Evolutionary conservation across 2,329 filamentous ascomycete species (phyloP), one percentile per base, ranked within the genome.

Genomic region (Teratosphaeria pseudoeucalypti): DNA sequence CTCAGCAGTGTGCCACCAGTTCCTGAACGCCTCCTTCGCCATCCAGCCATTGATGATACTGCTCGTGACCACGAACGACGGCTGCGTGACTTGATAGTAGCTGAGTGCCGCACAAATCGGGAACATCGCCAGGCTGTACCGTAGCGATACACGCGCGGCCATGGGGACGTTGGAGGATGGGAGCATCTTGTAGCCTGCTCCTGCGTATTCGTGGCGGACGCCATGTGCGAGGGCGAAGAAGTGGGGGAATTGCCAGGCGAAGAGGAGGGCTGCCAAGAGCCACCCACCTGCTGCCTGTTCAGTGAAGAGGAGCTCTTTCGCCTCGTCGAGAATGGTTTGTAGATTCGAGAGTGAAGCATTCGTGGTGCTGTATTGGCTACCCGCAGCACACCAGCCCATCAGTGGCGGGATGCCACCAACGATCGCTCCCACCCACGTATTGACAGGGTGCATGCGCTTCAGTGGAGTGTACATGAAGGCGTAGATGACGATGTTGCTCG

Each of bases 341-440:
- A 59, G 59, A 32, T 61, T 56, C 3, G 57, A 56, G 23, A 61
- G 52, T 5, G 64, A 62, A 1, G 65, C 62, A 39, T 67, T 65
- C 23, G 65, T 67, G 6, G 76, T 75, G 9, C 91, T 91, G 53
- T 86, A 87, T 73, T 96, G 90, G 57, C 91, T 92, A 0, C 91
- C 92, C 0, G 94, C 94, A 0, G 94, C 94, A 16, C 91, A 89
- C 94, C 94, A 99, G 64, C 94, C 94, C 94, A 99, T 99, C 34
- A 99, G 76, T 0, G 94, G 94, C 0, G 94, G 92, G 59, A 99
- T 95, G 1, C 88, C 92, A 62, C 94, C 94, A 0, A 99, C 90
- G 0, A 99, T 75, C 3, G 92, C 94, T 16, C 94, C 94, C 16
- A 95, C 83, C 94, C 94, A 99, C 0, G 94, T 99, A 71, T 99